Percentiles rank a stretch among this genome's conserved stretches.
These are phyloP conservation scores for Microcera coccophila DNA, from an alignment of 2,329 filamentous ascomycete genomes.

Conservation along the genomic window DNA sequence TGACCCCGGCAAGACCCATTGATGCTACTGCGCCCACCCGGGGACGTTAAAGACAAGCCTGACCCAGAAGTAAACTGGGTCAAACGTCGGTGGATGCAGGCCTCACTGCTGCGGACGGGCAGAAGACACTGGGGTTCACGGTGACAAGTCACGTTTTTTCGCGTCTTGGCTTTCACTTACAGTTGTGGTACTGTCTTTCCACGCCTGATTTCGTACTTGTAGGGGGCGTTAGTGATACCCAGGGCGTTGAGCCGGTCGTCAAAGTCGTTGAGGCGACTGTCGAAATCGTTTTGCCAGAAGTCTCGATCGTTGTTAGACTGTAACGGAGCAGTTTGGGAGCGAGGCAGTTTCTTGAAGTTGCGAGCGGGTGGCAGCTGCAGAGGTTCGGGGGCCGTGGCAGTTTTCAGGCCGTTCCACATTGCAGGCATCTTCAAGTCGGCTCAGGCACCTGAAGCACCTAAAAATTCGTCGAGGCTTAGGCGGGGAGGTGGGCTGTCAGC, in stretches of 20 bases:
- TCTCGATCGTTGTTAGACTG: slow-evolving; percentile 11
- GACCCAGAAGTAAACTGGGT: too few relatives aligned
- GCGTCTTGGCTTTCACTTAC: slow-evolving; percentile 33
- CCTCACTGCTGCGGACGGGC: too few relatives aligned
- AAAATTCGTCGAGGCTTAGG: background rate
- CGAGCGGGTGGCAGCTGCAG: slow-evolving; percentile 17
- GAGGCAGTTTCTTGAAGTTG: slow-evolving; percentile 26
- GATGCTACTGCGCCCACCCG: background rate
- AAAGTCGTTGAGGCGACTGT: slow-evolving; percentile 25
- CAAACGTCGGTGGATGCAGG: too few relatives aligned
- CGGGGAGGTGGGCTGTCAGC: background rate
- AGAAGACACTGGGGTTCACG: too few relatives aligned
- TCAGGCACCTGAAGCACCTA: slow-evolving; percentile 3
- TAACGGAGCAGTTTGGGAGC: slow-evolving; percentile 13
- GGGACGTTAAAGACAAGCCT: background rate
- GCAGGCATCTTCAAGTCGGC: slow-evolving; percentile 19
- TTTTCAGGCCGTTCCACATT: slow-evolving; percentile 27
- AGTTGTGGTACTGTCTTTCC: slow-evolving; percentile 33
- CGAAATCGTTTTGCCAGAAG: slow-evolving; percentile 20
- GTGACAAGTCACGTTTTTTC: background rate
- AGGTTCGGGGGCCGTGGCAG: slow-evolving; percentile 18
- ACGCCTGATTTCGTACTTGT: slow-evolving; percentile 30
- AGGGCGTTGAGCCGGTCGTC: slow-evolving; percentile 30
- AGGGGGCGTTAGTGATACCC: slow-evolving; percentile 25
- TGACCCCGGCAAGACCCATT: background rate